phyloP scores from a whole-genome alignment of 208 protist species.

The Acanthamoeba castellanii region DNA sequence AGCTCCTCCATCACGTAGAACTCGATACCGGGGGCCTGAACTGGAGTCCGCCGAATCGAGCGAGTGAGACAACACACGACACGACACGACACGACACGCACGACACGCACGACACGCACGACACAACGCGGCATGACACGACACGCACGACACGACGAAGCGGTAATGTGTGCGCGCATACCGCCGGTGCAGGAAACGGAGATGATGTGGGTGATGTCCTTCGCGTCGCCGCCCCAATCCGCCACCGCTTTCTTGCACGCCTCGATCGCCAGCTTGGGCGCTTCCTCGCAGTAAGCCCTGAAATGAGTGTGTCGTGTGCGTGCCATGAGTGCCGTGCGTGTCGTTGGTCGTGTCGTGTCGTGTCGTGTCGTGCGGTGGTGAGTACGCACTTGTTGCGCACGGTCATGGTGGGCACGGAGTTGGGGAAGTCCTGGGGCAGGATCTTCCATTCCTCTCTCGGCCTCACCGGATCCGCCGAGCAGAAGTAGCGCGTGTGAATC shows the following conservation, averaged over 20 bases:
- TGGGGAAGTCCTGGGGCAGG: slow-evolving; percentile 45
- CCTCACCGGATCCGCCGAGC: not conserved
- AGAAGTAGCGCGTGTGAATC: slow-evolving; percentile 51
- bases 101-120: no score
- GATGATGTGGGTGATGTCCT: slow-evolving; percentile 78
- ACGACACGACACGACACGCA: not conserved
- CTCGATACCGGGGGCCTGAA: slow-evolving; percentile 76
- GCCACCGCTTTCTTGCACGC: slow-evolving; percentile 74
- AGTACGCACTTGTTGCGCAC: slow-evolving; percentile 52
- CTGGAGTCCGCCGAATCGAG: not conserved
- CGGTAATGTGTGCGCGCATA: not conserved
- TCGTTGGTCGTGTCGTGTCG: not conserved
- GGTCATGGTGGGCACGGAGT: slow-evolving; percentile 33
- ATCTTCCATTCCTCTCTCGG: slow-evolving; percentile 45
- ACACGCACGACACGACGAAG: no score
- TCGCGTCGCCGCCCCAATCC: slow-evolving; percentile 76
- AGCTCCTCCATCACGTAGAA: slow-evolving; percentile 74
- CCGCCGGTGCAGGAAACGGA: slow-evolving; percentile 76
- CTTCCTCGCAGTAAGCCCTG: slow-evolving; percentile 57
- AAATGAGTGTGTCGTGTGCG: not conserved
- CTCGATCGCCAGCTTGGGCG: slow-evolving; percentile 39
- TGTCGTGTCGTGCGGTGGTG: not conserved
- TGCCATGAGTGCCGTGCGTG: not conserved
- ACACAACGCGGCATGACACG: no score
- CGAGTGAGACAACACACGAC: not conserved